Percentiles rank a stretch among this genome's conserved stretches.
phyloP scores from a whole-genome alignment of 345 rosid species.

The Gossypium anomalum region DNA sequence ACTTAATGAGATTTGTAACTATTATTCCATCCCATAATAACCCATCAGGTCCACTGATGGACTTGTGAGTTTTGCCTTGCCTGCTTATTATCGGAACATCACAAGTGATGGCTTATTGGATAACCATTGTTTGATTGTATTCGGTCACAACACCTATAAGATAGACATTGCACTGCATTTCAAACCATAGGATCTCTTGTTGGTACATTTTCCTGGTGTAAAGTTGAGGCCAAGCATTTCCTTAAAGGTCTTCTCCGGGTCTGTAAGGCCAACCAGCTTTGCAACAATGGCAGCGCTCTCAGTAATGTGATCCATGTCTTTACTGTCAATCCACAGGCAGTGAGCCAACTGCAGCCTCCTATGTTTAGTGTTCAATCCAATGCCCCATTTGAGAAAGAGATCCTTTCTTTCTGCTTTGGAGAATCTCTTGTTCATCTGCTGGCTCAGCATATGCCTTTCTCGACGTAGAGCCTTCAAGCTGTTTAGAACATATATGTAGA shows the following conservation, averaged over 20 bases:
- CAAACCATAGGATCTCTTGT: constrained; percentile 32
- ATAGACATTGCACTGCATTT: constrained; percentile 34
- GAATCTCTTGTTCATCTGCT: constrained; percentile 51
- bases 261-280: constrained; percentile 53
- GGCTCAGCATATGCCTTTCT: constrained; percentile 69
- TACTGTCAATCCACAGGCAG: constrained; percentile 55
- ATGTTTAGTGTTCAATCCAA: constrained; percentile 50
- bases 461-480: constrained; percentile 54
- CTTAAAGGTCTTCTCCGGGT: constrained; percentile 38
- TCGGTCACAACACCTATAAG: constrained; percentile 15
- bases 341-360: constrained; percentile 63
- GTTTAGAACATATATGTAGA: constrained; percentile 9
- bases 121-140: no score
- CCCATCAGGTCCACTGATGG: background rate
- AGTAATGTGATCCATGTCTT: constrained; percentile 55
- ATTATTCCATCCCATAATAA: background rate
- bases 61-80: background rate
- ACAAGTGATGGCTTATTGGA: background rate
- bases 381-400: constrained; percentile 68
- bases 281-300: constrained; percentile 72
- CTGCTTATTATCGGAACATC: background rate
- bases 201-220: constrained; percentile 22
- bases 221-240: constrained; percentile 50
- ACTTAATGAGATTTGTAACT: background rate
- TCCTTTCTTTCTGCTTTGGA: constrained; percentile 55